Conservation (phyloP, 495 filamentous ascomycete species). For the Durotheca rogersii region DNA sequence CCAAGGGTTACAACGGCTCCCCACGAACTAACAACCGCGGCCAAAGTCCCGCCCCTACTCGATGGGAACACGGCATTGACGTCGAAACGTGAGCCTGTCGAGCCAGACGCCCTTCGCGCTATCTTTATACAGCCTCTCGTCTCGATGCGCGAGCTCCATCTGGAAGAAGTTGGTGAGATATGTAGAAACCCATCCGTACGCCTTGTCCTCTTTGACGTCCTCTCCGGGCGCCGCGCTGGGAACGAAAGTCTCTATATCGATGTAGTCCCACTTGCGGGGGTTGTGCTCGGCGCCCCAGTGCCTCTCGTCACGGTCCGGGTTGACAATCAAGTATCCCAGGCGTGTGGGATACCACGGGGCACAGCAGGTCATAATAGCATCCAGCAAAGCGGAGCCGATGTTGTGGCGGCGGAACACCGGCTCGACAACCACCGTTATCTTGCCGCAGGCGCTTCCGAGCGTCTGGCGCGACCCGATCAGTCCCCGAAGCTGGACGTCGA, state of each 20-base stretch:
- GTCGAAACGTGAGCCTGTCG: slow-evolving; percentile 27
- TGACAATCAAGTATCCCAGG: slow-evolving; percentile 34
- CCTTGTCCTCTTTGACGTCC: slow-evolving; percentile 12
- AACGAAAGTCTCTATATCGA: slow-evolving; percentile 35
- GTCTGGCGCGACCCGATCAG: slow-evolving; percentile 20
- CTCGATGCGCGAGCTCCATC: slow-evolving; percentile 14
- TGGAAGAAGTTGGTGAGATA: slow-evolving; percentile 31
- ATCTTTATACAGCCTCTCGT: slow-evolving; percentile 9
- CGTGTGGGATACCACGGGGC: slow-evolving; percentile 28
- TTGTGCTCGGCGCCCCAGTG: slow-evolving; percentile 21
- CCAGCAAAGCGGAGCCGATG: slow-evolving; percentile 40
- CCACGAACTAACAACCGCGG: no score
- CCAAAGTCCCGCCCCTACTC: background rate
- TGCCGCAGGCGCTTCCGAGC: slow-evolving; percentile 10
- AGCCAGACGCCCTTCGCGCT: slow-evolving; percentile 11
- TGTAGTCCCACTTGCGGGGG: slow-evolving; percentile 25
- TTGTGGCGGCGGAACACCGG: slow-evolving; percentile 36
- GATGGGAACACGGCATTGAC: slow-evolving; percentile 5
- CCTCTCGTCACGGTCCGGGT: slow-evolving; percentile 18
- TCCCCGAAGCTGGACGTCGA: slow-evolving; percentile 12
- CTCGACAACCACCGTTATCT: slow-evolving; percentile 40
- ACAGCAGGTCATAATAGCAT: slow-evolving; percentile 35
- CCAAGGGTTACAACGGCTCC: no score
- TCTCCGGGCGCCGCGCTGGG: slow-evolving; percentile 13
- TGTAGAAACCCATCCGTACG: slow-evolving; percentile 33